Evolutionary conservation across 2,329 filamentous ascomycete genomes (phyloP), one percentile per base, ranked within the genome.

Genomic region (Aspergillus persii): DNA sequence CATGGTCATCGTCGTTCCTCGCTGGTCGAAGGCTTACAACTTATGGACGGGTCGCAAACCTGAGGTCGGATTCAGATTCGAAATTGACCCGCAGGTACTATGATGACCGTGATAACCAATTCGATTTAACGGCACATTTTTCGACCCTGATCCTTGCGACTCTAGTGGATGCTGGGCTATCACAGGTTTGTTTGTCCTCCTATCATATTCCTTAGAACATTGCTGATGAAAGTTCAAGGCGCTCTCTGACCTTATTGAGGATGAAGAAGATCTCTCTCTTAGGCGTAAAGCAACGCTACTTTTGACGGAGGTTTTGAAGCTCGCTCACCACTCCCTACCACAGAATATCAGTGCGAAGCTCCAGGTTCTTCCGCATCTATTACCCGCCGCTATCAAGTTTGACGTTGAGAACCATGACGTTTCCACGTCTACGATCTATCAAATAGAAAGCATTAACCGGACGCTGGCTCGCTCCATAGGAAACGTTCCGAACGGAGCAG

Each of bases 391-490:
- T 4, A 84, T 90, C 2, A 84, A 87, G 36, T 91, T 93, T 67
- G 81, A 85, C 26, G 82, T 86, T 23, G 86, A 93, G 31, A 84
- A 87, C 27, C 88, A 91, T 56, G 93, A 93, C 66, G 82, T 90
- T 58, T 92, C 94, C 6, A 93, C 92, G 7, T 89, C 92, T 7
- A 96, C 96, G 18, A 91, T 99, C 11, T 99, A 98, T 70, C 95
- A 98, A 72, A 96, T 99, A 56, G 96, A 96, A 77, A 97, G 94
- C 71, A 92, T 99, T 65, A 99, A 94, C 74, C 87, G 92, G 63
- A 98, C 93, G 0, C 79, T 99, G 12, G 96, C 96, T 71, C 85
- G 92, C 58, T 96, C 91, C 51, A 85, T 86, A 5, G 78, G 79
- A 2, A 53, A 46, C n/a, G 69, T 76, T 41, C 67, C 74, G 31